Evolutionary conservation across 495 filamentous ascomycete species (phyloP).

Genomic region (Hyphodiscus hymeniophilus): DNA sequence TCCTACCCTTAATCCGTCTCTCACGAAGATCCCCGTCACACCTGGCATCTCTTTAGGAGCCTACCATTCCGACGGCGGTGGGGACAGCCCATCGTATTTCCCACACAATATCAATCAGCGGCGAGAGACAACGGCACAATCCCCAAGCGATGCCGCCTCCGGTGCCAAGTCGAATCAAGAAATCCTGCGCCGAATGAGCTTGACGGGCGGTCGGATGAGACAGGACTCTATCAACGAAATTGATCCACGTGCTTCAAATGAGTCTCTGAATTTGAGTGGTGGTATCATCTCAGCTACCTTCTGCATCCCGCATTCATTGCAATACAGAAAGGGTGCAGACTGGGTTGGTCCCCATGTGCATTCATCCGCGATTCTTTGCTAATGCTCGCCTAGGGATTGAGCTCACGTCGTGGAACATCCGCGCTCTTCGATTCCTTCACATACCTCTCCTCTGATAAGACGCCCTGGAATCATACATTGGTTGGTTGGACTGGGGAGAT

Average conservation of each 20-base stretch:
- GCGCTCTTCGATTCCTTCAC: conserved; percentile 84
- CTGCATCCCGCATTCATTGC: conserved; percentile 69
- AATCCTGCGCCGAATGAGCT: conserved; percentile 54
- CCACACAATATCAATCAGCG: conserved; percentile 20
- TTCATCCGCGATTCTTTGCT: conserved; percentile 18
- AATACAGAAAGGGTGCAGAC: conserved; percentile 55
- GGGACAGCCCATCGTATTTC: conserved; percentile 28
- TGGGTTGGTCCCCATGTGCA: conserved; percentile 54
- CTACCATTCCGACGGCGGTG: conserved; percentile 22
- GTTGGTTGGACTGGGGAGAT: conserved; percentile 94
- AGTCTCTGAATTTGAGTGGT: conserved; percentile 64
- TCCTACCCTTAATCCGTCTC: conserved; percentile 16
- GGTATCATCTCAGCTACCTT: conserved; percentile 83
- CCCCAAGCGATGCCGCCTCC: conserved; percentile 38
- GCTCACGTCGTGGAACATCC: conserved; percentile 71
- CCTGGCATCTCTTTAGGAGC: conserved; percentile 35
- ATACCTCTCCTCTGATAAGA: conserved; percentile 66
- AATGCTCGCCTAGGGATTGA: conserved; percentile 48
- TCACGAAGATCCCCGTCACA: conserved; percentile 35
- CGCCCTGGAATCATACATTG: conserved; percentile 76
- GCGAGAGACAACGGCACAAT: conserved; percentile 21
- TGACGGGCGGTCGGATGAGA: conserved; percentile 31
- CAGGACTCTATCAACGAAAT: conserved; percentile 46
- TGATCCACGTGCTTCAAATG: conserved; percentile 54
- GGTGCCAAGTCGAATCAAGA: conserved; percentile 50